Conservation (phyloP, 371 early-diverging fungal genomes). For the Syncephalastrum contaminatum region DNA sequence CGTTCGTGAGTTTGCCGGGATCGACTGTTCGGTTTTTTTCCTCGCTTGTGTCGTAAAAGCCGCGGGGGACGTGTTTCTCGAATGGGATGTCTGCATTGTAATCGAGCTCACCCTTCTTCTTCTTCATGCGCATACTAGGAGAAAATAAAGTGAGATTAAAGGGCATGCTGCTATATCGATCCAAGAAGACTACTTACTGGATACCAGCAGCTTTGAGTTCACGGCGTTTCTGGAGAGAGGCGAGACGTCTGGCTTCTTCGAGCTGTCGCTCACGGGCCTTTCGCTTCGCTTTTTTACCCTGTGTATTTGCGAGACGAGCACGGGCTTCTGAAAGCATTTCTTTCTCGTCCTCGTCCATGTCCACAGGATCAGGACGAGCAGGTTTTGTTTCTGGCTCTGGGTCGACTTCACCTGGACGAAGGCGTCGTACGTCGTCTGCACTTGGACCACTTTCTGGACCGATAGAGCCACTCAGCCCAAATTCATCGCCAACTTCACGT, state of each 20-base stretch:
- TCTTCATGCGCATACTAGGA: slow-evolving; percentile 49
- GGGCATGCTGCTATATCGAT: neutral
- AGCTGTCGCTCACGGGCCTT: slow-evolving; percentile 97
- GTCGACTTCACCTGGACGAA: slow-evolving; percentile 96
- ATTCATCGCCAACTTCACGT: slow-evolving; percentile 58
- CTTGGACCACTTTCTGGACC: slow-evolving; percentile 76
- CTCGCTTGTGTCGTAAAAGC: slow-evolving; percentile 90
- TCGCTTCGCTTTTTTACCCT: slow-evolving; percentile 98
- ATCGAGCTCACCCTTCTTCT: slow-evolving; percentile 81
- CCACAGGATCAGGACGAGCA: slow-evolving; percentile 97
- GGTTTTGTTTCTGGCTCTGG: slow-evolving; percentile 97
- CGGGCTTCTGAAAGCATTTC: slow-evolving; percentile 98
- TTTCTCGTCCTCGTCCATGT: slow-evolving; percentile 99
- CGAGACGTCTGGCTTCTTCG: slow-evolving; percentile 92
- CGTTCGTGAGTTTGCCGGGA: slow-evolving; percentile 58
- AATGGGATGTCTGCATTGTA: slow-evolving; percentile 97
- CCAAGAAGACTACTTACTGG: slow-evolving; percentile 42
- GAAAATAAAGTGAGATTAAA: neutral
- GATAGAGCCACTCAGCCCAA: slow-evolving; percentile 64
- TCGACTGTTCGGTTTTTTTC: slow-evolving; percentile 70
- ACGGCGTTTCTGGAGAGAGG: slow-evolving; percentile 89
- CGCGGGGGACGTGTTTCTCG: slow-evolving; percentile 82
- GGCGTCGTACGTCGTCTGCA: slow-evolving; percentile 75
- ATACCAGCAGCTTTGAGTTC: slow-evolving; percentile 98
- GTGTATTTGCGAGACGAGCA: slow-evolving; percentile 97